Base-by-base conservation (phyloP, 495 filamentous ascomycete species). In the Aspergillus nanangensis region DNA sequence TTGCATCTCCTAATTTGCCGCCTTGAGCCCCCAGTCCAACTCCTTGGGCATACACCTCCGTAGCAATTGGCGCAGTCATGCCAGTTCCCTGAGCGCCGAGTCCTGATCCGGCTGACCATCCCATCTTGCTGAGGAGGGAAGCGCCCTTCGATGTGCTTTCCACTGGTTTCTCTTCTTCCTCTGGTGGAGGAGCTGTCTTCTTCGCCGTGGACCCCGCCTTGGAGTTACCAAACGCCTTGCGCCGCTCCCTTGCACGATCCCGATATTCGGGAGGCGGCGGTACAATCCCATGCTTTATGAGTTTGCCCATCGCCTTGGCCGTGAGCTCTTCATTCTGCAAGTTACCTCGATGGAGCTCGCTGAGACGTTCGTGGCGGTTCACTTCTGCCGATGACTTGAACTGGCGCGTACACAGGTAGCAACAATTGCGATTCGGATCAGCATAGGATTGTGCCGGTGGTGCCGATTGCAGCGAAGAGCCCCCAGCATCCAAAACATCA, bases 1-100 rank as follows among this genome's bases (percentile, higher is more conserved):
- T 71, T 17, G 92, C 91, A 65, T 95, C 90, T 7, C 91, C 91
- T 11, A 94, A 65, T 61, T 86, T 89, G 13, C 87, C 75, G 13
- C 90, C 88, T 52, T 89, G 81, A 2, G 90, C 90, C 0, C 91
- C 91, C 18, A 96, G 64, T 5, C 91, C 91, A 0, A 93, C 90
- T 13, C 91, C 91, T 23, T 84, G 80, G 2, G 81, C 78, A 61
- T 95, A 96, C 25, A 88, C 77, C 38, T 87, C 81, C 0, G 87
- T 87, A 10, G 81, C 74, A 44, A 96, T 86, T 0, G 87, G 85
- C 14, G 83, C 83, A 0, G 82, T 88, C 39, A 83, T 78, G 3
- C 90, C 91, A 1, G 82, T 81, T 0, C 90, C 87, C 52, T 84
- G 78, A 2, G 84, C 87, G 34, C 91, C 91, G 15, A 96, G 70